Evolutionary conservation across 2,329 filamentous ascomycete genomes (phyloP), one percentile per base, ranked within the genome.

Genomic region (Hymenotorrendiella dingleyae): DNA sequence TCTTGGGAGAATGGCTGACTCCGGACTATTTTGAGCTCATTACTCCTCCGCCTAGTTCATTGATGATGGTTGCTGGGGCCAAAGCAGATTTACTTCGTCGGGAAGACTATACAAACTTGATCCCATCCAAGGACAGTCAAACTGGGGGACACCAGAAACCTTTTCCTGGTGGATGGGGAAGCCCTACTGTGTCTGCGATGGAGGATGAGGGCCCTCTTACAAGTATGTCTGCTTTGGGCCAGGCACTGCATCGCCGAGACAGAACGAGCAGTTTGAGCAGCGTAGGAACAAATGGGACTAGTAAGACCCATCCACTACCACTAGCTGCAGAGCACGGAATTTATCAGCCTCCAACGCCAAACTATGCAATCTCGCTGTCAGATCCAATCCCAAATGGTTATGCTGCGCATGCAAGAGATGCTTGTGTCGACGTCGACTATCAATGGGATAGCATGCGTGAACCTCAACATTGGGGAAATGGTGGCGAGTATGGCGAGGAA

Each of bases 1-100:
- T 94, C 59, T 73, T 98, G 0, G 91, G 93, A 36, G 93, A 98
- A 70, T 98, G 93, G 93, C 73, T 97, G 22, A 86, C 85, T 2
- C 87, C 89, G 1, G 84, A 90, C 59, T 98, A 98, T 63, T 98
- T 91, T 58, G 89, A 95, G 49, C 76, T 85, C 40, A 96, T 96
- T 51, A 91, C 86, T 0, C 86, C 89, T 3, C 93, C 93, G 9
- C 93, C 93, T 0, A 79, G 80, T 32, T 91, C 88, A 3, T 78
- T 83, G 4, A 76, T 93, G 66, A 94, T 98, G 87, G 72, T 97
- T 3, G 85, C 86, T 20, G 79, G 80, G 29, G 91, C 93, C 22
- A 97, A 96, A 64, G 86, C 86, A 19, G 87, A 94, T 56, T 69
- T 98, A 3, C 70, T 96, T 35, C 78, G 84, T 41, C 77, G 83